Conservation (phyloP, 2,329 filamentous ascomycete genomes). For the Acarospora socialis region DNA sequence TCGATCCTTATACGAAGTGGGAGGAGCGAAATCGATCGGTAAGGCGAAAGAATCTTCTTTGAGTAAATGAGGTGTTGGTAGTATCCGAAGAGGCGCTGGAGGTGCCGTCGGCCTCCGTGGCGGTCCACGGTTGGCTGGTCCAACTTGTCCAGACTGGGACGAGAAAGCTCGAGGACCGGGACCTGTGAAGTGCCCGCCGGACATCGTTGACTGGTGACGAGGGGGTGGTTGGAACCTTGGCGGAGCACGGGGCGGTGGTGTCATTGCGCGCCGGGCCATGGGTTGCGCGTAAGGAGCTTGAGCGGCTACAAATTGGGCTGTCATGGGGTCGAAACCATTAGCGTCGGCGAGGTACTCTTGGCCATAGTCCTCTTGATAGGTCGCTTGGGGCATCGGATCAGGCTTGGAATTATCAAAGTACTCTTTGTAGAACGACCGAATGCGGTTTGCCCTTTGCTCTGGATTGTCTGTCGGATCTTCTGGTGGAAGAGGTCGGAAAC, state of each 20-base stretch:
- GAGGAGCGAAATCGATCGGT: slow-evolving; percentile 78
- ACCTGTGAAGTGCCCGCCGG: slow-evolving; percentile 22
- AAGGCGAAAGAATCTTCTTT: slow-evolving; percentile 66
- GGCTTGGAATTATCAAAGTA: slow-evolving; percentile 81
- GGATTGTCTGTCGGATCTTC: slow-evolving; percentile 80
- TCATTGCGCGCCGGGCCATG: slow-evolving; percentile 83
- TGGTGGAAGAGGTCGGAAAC: slow-evolving; percentile 69
- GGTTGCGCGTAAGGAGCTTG: slow-evolving; percentile 62
- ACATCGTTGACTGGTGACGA: slow-evolving; percentile 33
- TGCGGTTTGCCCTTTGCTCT: slow-evolving; percentile 86
- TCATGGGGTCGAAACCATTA: slow-evolving; percentile 47
- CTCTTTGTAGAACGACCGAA: slow-evolving; percentile 98
- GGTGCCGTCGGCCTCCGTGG: slow-evolving; percentile 49
- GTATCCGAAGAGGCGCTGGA: slow-evolving; percentile 54
- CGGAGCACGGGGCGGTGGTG: slow-evolving; percentile 63
- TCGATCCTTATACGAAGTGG: slow-evolving; percentile 40
- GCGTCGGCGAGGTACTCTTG: slow-evolving; percentile 55
- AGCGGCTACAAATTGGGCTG: slow-evolving; percentile 47
- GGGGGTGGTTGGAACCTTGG: slow-evolving; percentile 37
- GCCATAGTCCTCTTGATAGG: slow-evolving; percentile 65
- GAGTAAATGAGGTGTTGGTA: slow-evolving; percentile 77
- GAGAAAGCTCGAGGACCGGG: slow-evolving; percentile 48
- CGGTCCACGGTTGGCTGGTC: slow-evolving; percentile 24
- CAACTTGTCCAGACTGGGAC: slow-evolving; percentile 40
- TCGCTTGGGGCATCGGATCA: slow-evolving; percentile 24